A percentile compares a stretch with the other conserved stretches of the same genome.
phyloP scores from a whole-genome alignment of 139 green algal genomes.

The Tetraselmis chui region DNA sequence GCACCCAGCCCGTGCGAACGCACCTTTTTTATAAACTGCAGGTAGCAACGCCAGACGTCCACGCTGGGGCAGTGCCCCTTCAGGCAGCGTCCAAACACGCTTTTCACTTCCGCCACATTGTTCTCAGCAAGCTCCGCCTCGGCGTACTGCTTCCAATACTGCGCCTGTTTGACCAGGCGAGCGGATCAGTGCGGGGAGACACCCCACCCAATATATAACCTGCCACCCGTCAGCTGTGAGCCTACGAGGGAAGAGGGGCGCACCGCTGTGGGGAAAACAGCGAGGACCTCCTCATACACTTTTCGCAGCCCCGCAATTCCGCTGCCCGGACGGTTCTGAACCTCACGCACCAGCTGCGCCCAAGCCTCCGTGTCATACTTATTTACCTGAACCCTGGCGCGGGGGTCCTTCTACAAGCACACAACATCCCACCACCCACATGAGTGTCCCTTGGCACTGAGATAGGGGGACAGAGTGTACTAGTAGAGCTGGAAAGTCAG shows the following conservation, averaged over 20 bases:
- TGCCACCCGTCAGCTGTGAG: too few relatives aligned
- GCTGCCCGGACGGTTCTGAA: not conserved
- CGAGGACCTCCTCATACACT: conserved; percentile 57
- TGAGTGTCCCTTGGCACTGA: too few relatives aligned
- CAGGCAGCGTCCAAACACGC: conserved; percentile 76
- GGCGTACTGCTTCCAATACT: conserved; percentile 57
- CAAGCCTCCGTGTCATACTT: conserved; percentile 24
- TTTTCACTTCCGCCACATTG: conserved; percentile 40
- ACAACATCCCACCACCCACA: too few relatives aligned
- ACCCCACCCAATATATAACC: not conserved
- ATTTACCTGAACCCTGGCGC: conserved; percentile 5
- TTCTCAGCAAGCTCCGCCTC: conserved; percentile 42
- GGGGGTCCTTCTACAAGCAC: not conserved
- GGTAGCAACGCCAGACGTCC: conserved; percentile 74
- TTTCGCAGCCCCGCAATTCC: conserved; percentile 23
- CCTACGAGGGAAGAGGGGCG: not conserved
- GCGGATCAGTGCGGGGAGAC: not conserved
- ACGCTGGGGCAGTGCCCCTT: conserved; percentile 53
- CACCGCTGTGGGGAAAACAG: conserved; percentile 57
- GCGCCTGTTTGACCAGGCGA: conserved; percentile 25
- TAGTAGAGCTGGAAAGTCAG: too few relatives aligned
- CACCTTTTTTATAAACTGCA: conserved; percentile 73
- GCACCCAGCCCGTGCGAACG: too few relatives aligned
- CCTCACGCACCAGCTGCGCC: conserved; percentile 22
- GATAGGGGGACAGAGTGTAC: too few relatives aligned